Percentiles rank a stretch among this genome's conserved stretches.
phyloP scores from a whole-genome alignment of 1,139 yeast species.

The Suhomyces guaymorum region DNA sequence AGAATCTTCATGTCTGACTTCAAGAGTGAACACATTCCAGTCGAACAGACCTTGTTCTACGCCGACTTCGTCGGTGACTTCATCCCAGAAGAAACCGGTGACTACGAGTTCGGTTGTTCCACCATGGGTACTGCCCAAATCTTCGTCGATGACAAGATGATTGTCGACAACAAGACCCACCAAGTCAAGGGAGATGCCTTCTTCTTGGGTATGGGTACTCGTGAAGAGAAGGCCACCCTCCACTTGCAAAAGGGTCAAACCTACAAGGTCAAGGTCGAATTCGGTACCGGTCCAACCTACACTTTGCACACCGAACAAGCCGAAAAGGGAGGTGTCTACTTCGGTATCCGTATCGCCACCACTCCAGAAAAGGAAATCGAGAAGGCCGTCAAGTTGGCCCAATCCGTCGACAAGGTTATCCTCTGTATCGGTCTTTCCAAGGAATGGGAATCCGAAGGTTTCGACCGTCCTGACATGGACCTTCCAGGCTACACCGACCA shows the following conservation, averaged over 20 bases:
- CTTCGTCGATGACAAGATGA: conserved; percentile 50
- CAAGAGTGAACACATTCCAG: conserved; percentile 28
- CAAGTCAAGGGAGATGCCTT: conserved; percentile 52
- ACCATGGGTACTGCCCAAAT: conserved; percentile 56
- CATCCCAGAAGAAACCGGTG: conserved; percentile 48
- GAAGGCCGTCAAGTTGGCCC: conserved; percentile 45
- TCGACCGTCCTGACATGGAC: conserved; percentile 43
- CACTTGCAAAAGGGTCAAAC: conserved; percentile 42
- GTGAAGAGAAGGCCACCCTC: conserved; percentile 45
- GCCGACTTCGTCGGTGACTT: conserved; percentile 47
- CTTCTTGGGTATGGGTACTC: conserved; percentile 49
- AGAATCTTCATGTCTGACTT: conserved; percentile 51
- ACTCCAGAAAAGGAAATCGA: conserved; percentile 32
- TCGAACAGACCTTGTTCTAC: conserved; percentile 35
- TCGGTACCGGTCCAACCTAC: conserved; percentile 53
- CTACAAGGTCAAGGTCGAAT: conserved; percentile 49
- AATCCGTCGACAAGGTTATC: conserved; percentile 45
- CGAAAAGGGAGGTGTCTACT: conserved; percentile 36
- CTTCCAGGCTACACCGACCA: conserved; percentile 21
- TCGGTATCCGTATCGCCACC: conserved; percentile 26
- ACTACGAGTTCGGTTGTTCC: conserved; percentile 51
- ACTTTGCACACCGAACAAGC: conserved; percentile 23
- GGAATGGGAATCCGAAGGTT: conserved; percentile 54
- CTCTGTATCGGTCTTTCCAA: conserved; percentile 46
- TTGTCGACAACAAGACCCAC: conserved; percentile 56